Evolutionary conservation across 164 flowering plant genomes (phyloP).

Genomic region (Sextonia rubra): DNA sequence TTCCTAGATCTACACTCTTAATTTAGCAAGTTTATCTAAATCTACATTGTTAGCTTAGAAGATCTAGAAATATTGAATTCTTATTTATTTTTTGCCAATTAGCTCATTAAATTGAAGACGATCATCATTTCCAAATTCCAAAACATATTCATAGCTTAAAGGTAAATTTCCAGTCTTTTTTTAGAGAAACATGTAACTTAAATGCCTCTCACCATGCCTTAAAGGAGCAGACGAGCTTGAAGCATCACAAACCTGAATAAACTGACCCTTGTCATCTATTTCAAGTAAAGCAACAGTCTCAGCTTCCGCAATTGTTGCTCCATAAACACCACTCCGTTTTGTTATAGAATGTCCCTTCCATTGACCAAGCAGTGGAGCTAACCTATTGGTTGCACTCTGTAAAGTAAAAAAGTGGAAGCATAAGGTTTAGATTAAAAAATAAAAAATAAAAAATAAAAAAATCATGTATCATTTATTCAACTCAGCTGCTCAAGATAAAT

Average conservation of each 20-base stretch:
- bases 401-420: not conserved
- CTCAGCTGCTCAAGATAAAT: not conserved
- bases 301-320: slow-evolving; percentile 81
- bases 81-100: not conserved
- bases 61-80: too few species aligned
- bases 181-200: not conserved
- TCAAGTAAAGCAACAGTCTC: slow-evolving; percentile 60
- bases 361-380: slow-evolving; percentile 64
- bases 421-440: too few species aligned
- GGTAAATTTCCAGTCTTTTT: not conserved
- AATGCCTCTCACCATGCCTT: not conserved
- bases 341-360: slow-evolving; percentile 90
- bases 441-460: not conserved
- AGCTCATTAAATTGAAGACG: not conserved
- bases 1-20: too few species aligned
- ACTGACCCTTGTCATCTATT: slow-evolving; percentile 59
- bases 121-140: not conserved
- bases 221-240: not conserved
- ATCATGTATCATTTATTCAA: not conserved
- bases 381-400: slow-evolving; percentile 28
- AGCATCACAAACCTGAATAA: slow-evolving; percentile 59
- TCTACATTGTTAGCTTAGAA: too few species aligned
- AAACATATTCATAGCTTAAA: not conserved
- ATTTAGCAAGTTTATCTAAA: too few species aligned
- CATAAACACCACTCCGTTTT: slow-evolving; percentile 93